Evolutionary conservation across 1,284 basidiomycete genomes (phyloP), one percentile per base, ranked within the genome.

Genomic region (Heterobasidion parviporum): DNA sequence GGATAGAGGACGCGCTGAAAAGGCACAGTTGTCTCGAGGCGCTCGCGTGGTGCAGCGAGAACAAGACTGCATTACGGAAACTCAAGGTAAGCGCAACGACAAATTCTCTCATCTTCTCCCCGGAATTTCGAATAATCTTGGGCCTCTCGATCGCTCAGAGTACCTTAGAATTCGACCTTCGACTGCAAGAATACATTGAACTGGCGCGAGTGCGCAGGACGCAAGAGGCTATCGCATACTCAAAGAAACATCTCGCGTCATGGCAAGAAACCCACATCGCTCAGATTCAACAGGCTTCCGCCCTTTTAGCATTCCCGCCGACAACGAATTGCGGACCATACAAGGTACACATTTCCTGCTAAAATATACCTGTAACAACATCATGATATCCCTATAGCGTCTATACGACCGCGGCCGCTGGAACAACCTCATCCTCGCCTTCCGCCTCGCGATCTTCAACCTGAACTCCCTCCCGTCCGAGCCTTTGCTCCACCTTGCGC

Each of bases 111-210:
- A 35, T 59, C 18, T 53, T 49, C 54, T 18, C 52, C 41, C 52
- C 14, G 38, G 47, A 12, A 15, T 8, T 55, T 57, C 59, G 38
- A 41, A 10, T 41, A n/a, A 41, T n/a, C 5, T 41, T 1, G n/a
- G 58, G 38, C 4, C 20, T 12, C 10, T 10, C 58, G 58, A 60
- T 54, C 54, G 55, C 56, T 41, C 71, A 96, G 92, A 94, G 89
- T 71, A 88, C 93, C 14, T 81, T 99, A 48, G 97, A 99, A 73
- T 98, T 98, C 69, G 91, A 95, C 58, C 81, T 99, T 34, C 83
- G 97, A 18, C 75, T 98, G 49, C 97, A 99, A 72, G 94, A 98
- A 71, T 98, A 90, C 68, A 93, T 99, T 64, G 97, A 99, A 70
- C 78, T 98, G 8, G 83, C 86, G 41, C 78, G 94, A 46, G 74